A percentile compares a stretch with the other conserved stretches of the same genome.
These are phyloP conservation scores for Pseudogymnoascus sp. DNA, from an alignment of 2,329 filamentous ascomycete species.

Conservation along the genomic window DNA sequence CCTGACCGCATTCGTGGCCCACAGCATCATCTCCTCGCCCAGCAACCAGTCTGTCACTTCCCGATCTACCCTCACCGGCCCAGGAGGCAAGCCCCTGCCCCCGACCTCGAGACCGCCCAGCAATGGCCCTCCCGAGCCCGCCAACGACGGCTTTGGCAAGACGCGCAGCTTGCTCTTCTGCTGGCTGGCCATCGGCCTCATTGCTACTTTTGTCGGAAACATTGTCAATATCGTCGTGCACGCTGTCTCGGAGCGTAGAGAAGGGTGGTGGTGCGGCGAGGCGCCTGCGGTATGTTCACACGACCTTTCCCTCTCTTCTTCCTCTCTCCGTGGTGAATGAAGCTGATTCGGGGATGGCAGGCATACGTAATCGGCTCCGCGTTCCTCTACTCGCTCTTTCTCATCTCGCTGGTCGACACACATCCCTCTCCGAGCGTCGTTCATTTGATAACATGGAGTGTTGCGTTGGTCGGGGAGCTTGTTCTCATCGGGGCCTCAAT, in stretches of 20 bases:
- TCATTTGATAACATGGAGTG: slow-evolving; percentile 71
- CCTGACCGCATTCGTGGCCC: slow-evolving; percentile 50
- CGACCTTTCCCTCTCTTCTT: background rate
- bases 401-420: slow-evolving; percentile 80
- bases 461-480: slow-evolving; percentile 65
- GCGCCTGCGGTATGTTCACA: slow-evolving; percentile 56
- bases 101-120: slow-evolving; percentile 38
- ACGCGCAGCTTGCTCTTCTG: slow-evolving; percentile 54
- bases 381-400: slow-evolving; percentile 78
- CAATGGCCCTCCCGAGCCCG: slow-evolving; percentile 43
- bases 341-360: slow-evolving; percentile 35
- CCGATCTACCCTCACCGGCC: slow-evolving; percentile 50
- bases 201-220: slow-evolving; percentile 69
- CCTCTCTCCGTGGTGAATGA: background rate
- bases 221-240: slow-evolving; percentile 66
- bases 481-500: slow-evolving; percentile 62
- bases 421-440: slow-evolving; percentile 70
- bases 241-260: slow-evolving; percentile 55
- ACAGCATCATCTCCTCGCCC: slow-evolving; percentile 46
- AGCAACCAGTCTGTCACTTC: slow-evolving; percentile 35
- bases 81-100: slow-evolving; percentile 80
- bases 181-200: slow-evolving; percentile 61
- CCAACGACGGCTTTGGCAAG: slow-evolving; percentile 33
- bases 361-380: slow-evolving; percentile 78
- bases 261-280: slow-evolving; percentile 77